phyloP scores from a whole-genome alignment of 495 filamentous ascomycete genomes.

The Penicillium dipodomyicola region DNA sequence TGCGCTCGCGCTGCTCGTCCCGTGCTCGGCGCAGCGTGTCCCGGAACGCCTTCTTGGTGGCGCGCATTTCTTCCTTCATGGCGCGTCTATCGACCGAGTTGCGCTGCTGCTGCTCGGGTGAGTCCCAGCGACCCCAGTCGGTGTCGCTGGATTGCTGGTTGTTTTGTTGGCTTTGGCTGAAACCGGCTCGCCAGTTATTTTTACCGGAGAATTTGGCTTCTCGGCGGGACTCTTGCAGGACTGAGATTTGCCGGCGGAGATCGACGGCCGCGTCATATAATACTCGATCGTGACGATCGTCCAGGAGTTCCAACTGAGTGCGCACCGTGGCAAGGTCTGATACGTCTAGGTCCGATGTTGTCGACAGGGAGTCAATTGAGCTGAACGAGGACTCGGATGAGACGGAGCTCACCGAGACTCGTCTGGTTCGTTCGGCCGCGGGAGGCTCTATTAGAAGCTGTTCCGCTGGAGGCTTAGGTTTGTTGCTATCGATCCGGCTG shows the following conservation, averaged over 20 bases:
- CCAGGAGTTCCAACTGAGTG: constrained; percentile 38
- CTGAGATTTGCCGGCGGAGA: constrained; percentile 39
- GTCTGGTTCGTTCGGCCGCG: constrained; percentile 26
- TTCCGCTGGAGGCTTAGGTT: constrained; percentile 2
- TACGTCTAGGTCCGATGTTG: constrained; percentile 41
- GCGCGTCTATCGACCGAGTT: constrained; percentile 32
- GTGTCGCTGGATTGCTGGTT: constrained; percentile 9
- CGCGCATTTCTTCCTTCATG: constrained; percentile 42
- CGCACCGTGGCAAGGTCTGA: constrained; percentile 44
- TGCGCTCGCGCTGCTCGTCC: constrained; percentile 38
- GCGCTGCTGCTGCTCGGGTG: constrained; percentile 37
- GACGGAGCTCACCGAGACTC: constrained; percentile 35
- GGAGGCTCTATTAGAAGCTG: not conserved
- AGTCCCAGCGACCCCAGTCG: constrained; percentile 44
- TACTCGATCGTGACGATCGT: constrained; percentile 42
- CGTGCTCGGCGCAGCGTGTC: constrained; percentile 41
- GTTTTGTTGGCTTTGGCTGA: constrained; percentile 17
- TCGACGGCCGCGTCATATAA: constrained; percentile 41
- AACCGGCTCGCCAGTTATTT: constrained; percentile 28
- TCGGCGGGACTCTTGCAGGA: constrained; percentile 39
- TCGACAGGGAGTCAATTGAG: constrained; percentile 44
- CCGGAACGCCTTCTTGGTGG: constrained; percentile 40
- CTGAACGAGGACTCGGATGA: constrained; percentile 42
- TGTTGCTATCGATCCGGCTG: not conserved
- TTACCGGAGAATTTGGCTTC: constrained; percentile 29